Percentiles rank a stretch among this genome's conserved stretches.
Evolutionary conservation across 1,139 yeast genomes (phyloP).

Genomic region (Pichia sp.): DNA sequence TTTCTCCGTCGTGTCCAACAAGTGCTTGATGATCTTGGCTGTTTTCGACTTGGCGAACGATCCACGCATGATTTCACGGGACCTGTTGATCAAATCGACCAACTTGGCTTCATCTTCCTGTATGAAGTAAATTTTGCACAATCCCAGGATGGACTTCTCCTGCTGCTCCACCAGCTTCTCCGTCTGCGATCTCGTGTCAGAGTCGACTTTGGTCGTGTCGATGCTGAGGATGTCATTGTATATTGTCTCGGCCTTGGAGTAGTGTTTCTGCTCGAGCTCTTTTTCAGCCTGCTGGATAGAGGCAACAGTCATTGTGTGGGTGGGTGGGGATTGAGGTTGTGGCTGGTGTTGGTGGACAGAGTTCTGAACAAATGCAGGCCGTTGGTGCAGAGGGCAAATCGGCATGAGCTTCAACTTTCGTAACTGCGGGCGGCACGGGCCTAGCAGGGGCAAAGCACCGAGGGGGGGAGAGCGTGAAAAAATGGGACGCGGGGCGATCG

Average conservation of each 20-base stretch:
- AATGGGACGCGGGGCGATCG: neutral
- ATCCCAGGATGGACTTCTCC: constrained; percentile 59
- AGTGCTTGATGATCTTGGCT: constrained; percentile 73
- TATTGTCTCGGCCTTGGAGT: constrained; percentile 51
- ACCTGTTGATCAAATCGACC: constrained; percentile 58
- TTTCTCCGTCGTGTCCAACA: constrained; percentile 72
- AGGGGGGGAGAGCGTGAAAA: neutral
- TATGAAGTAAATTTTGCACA: constrained; percentile 55
- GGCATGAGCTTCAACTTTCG: constrained; percentile 3
- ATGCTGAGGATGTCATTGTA: constrained; percentile 41
- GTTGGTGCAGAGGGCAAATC: constrained; percentile 8
- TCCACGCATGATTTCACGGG: constrained; percentile 59
- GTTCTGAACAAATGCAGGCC: too few species aligned
- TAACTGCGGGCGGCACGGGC: neutral
- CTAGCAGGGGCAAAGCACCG: too few species aligned
- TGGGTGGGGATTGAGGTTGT: too few species aligned
- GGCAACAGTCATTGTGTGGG: constrained; percentile 27
- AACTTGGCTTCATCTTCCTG: constrained; percentile 48
- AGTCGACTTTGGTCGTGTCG: constrained; percentile 19
- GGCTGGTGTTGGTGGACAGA: neutral
- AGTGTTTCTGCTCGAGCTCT: constrained; percentile 47
- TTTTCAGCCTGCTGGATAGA: constrained; percentile 56
- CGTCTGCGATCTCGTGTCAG: constrained; percentile 28
- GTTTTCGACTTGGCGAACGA: constrained; percentile 89
- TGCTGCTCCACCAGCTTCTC: constrained; percentile 42